Base-by-base conservation (phyloP, 306 rosid genomes). In the Macrotyloma uniflorum region DNA sequence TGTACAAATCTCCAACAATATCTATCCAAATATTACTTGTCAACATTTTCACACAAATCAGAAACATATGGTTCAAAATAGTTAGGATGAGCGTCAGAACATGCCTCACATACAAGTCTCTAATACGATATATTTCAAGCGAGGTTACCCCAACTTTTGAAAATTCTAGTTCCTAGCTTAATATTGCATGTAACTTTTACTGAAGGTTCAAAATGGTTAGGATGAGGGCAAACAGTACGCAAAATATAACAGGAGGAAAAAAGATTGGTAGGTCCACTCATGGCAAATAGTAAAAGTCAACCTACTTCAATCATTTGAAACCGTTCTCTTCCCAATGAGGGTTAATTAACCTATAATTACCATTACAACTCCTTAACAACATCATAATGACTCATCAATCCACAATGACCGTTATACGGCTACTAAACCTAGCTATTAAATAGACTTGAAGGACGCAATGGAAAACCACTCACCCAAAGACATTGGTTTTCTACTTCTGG, bases 1-100 rank as follows among this genome's bases (percentile, higher is more conserved):
- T 68, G 72, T 59, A 51, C 75, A 68, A 59, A 49, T 68, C 67
- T 75, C 64, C 83, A 62, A 59, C 68, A 42, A 78, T 62, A 73
- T 69, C 69, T 81, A 68, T 64, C 76, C 80, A 77, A 81, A 40
- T 81, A 35, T 33, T 65, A 45, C 62, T 67, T 55, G 72, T 70
- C 84, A 75, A 64, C 42, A 23, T 40, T 69, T 83, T 46, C 9
- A 55, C 66, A 57, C 36, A 72, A 61, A 77, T 72, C 32, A 71
- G 57, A 64, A 72, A 49, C 26, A 65, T 40, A 9, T 30, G 73
- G 51, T 78, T 78, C 77, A 26, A 36, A 55, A 38, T 78, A 46
- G 67, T 46, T 30, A 57, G 38, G 62, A 77, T 43, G 67, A 47
- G 59, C 58, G 57, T 73, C 59, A 72, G 2, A 38, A 22, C 26